Percentiles rank a stretch among this genome's conserved stretches.
These are phyloP conservation scores for Pyrenophora seminiperda DNA, from an alignment of 2,329 filamentous ascomycete species.

Conservation along the genomic window DNA sequence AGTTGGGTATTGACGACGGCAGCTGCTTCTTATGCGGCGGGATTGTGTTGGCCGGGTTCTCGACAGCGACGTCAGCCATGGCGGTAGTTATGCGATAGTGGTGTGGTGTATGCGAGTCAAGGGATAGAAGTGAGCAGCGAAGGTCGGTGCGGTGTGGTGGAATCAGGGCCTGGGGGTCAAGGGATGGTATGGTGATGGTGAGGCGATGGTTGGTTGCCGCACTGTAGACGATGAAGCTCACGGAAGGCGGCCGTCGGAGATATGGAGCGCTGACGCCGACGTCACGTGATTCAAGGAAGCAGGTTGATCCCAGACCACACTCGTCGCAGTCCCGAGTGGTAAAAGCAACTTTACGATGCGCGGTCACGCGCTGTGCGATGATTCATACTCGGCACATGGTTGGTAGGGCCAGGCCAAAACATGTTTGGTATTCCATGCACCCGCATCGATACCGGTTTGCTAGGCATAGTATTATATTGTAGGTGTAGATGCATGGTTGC, in stretches of 20 bases:
- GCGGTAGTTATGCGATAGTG: slow-evolving; percentile 3
- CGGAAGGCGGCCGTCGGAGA: slow-evolving; percentile 32
- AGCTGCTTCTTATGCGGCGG: slow-evolving; percentile 81
- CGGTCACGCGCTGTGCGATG: not conserved
- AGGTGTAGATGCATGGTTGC: slow-evolving; percentile 14
- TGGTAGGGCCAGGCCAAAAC: not conserved
- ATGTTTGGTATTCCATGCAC: not conserved
- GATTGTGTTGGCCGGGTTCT: slow-evolving; percentile 75
- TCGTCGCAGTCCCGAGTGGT: not conserved
- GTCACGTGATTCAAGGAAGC: slow-evolving; percentile 21
- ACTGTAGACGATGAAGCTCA: slow-evolving; percentile 36
- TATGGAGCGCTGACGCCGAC: slow-evolving; percentile 30
- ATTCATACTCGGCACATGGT: not conserved
- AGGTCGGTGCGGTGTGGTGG: slow-evolving; percentile 1
- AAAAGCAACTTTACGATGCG: slow-evolving; percentile 5
- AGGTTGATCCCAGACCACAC: slow-evolving; percentile 2
- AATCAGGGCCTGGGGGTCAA: slow-evolving; percentile 1
- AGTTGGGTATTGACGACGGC: slow-evolving; percentile 80
- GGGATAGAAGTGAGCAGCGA: slow-evolving; percentile 2
- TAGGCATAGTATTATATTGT: no score
- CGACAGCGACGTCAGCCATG: slow-evolving; percentile 89
- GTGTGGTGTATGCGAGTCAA: slow-evolving; percentile 7
- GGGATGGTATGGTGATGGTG: no score
- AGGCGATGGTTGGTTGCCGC: slow-evolving; percentile 26
- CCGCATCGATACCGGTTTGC: slow-evolving; percentile 6